Evolutionary conservation across 179 eudicot genomes (phyloP).

Genomic region (Nepenthes alata): DNA sequence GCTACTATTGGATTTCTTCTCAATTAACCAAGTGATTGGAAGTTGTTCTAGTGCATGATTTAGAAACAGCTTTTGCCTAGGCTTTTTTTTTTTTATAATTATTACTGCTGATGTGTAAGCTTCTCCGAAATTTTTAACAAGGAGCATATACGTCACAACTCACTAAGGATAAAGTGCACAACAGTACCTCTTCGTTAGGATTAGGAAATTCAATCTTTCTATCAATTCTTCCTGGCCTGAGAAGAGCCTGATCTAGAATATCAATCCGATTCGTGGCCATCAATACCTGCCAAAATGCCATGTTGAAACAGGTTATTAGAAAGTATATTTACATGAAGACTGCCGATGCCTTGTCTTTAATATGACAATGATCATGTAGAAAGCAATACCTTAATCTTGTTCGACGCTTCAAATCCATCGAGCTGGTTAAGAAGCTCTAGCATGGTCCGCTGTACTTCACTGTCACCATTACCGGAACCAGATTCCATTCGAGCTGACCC

Average conservation of each 20-base stretch:
- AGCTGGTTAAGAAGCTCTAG: slow-evolving; percentile 86
- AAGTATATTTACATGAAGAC: not conserved
- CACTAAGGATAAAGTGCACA: not conserved
- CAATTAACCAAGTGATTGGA: too few species aligned
- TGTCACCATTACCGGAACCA: slow-evolving; percentile 85
- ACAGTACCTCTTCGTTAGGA: slow-evolving; percentile 68
- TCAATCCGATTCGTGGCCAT: slow-evolving; percentile 95
- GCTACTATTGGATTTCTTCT: too few species aligned
- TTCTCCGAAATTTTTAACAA: not conserved
- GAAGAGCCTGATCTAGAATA: slow-evolving; percentile 85
- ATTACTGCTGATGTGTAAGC: not conserved
- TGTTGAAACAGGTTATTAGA: not conserved
- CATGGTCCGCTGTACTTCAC: slow-evolving; percentile 94
- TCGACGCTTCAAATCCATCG: slow-evolving; percentile 91
- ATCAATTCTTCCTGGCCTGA: slow-evolving; percentile 93
- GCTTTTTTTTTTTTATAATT: too few species aligned
- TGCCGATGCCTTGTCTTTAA: not conserved
- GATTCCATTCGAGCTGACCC: slow-evolving; percentile 90
- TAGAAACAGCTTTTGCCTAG: too few species aligned
- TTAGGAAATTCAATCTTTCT: slow-evolving; percentile 92
- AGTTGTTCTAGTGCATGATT: too few species aligned
- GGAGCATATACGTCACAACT: not conserved
- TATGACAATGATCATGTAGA: not conserved
- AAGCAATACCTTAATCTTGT: slow-evolving; percentile 58
- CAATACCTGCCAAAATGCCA: slow-evolving; percentile 40